Evolutionary conservation across 352 stramenopile genomes (phyloP), one percentile per base, ranked within the genome.

Genomic region (Saprolegnia diclina): DNA sequence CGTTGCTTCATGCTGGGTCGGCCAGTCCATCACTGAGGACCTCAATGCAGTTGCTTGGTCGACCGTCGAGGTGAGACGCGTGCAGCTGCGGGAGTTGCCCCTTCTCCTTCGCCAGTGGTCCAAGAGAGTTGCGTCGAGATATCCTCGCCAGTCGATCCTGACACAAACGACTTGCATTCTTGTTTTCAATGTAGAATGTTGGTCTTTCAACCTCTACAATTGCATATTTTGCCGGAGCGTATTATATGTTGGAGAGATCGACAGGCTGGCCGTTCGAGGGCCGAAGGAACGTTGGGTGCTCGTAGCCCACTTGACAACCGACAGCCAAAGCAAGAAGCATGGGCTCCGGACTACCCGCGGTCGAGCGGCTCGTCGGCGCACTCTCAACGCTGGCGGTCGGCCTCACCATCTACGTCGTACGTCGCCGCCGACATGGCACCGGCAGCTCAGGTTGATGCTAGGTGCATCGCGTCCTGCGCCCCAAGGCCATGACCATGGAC

Each of bases 361-460:
- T 93, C 53, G 85, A 93, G 70, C 81, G 83, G 52, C 82, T 83
- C 52, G 90, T 93, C 61, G 85, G 85, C 46, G 83, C 83, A 11
- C 68, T 91, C 38, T 89, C 83, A 5, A 91, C 85, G 48, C 75
- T 93, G n/a, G 76, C 83, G 38, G 63, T 93, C n/a, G 83, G 85
- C 50, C 73, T 93, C 52, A 80, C 81, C 50, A 76, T 93, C 45
- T 74, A 90, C 7, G 56, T 89, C 78, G 85, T 93, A 72, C 61
- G 81, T 59, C 16, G 22, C 29, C 5, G 19, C n/a, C 21, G 5
- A 21, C 52, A 38, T 67, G 22, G 16, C 4, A 14, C 11, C 16
- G 11, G n/a, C n/a, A 67, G 11, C 19, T 14, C 24, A 57, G 11
- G n/a, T 4, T 50, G 22, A 19, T 71, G 16, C 29, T 65, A 91